Percentiles rank a stretch among this genome's conserved stretches.
These are phyloP conservation scores for Blepharisma stoltei DNA, from an alignment of 73 alveolate genomes.

Conservation along the genomic window DNA sequence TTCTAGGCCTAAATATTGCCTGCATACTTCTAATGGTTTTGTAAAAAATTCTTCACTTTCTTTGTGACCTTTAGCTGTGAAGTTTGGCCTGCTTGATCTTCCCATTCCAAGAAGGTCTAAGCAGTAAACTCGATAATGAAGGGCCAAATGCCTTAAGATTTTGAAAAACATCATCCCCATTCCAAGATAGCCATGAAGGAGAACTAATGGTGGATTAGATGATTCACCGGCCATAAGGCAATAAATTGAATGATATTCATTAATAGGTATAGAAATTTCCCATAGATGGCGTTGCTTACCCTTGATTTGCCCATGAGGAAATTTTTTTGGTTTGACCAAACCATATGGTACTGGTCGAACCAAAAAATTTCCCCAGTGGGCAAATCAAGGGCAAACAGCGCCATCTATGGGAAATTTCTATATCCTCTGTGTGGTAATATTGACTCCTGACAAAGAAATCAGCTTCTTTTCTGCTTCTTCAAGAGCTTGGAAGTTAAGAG, in stretches of 20 bases:
- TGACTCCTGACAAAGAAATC: not conserved
- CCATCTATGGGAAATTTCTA: no score
- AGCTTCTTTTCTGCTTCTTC: not conserved
- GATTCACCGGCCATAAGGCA: not conserved
- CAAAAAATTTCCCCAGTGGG: no score
- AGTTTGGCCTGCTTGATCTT: conserved; percentile 51
- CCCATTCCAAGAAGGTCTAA: conserved; percentile 82
- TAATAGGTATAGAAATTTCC: no score
- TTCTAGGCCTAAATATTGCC: conserved; percentile 44
- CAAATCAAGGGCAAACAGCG: no score
- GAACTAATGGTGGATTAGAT: conserved; percentile 24
- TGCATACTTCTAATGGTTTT: conserved; percentile 62
- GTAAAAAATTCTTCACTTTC: conserved; percentile 63
- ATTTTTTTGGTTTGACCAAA: no score
- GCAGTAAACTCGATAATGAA: conserved; percentile 44
- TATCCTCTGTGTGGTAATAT: not conserved
- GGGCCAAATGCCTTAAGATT: conserved; percentile 26
- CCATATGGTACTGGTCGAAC: no score
- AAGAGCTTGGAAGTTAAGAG: not conserved
- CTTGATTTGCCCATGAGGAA: no score
- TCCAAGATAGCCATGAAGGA: conserved; percentile 44
- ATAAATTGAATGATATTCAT: not conserved
- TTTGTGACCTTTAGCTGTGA: conserved; percentile 43
- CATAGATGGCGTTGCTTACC: no score
- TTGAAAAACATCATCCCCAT: conserved; percentile 37